Percentiles rank a stretch among this genome's conserved stretches.
These are phyloP conservation scores for Thielaviopsis euricoi DNA, from an alignment of 2,329 filamentous ascomycete species.

Conservation along the genomic window DNA sequence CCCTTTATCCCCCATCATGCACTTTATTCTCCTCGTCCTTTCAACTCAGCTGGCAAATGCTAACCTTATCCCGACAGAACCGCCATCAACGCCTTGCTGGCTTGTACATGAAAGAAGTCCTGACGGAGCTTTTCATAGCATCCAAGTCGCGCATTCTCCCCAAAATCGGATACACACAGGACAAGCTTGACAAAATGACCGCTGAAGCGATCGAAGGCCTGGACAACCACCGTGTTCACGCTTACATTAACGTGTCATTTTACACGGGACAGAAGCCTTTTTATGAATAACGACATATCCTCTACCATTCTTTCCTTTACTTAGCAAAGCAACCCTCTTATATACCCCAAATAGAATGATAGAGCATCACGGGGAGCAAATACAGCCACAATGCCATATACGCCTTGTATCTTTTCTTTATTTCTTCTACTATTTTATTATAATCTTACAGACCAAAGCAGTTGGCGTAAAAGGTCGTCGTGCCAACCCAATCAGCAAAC, in stretches of 20 bases:
- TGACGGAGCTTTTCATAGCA: conserved; percentile 24
- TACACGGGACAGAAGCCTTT: conserved; percentile 27
- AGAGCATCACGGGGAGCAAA: too few species aligned
- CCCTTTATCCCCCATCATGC: background rate
- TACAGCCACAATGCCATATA: too few species aligned
- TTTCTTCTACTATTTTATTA: background rate
- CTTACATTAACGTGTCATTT: conserved; percentile 27
- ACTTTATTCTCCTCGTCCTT: too few species aligned
- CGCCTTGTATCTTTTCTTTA: background rate
- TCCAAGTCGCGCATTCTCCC: conserved; percentile 27
- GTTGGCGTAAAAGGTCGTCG: conserved; percentile 55
- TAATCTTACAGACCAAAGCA: conserved; percentile 33
- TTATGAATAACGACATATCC: background rate
- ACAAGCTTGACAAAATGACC: conserved; percentile 14
- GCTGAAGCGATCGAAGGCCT: conserved; percentile 21
- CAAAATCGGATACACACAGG: conserved; percentile 19
- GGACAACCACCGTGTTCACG: conserved; percentile 22
- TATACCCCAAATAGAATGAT: too few species aligned
- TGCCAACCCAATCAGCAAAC: conserved; percentile 55
- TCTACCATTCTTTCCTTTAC: background rate
- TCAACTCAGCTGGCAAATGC: too few species aligned
- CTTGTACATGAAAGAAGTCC: conserved; percentile 26
- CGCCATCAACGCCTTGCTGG: conserved; percentile 23
- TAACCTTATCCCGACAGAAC: background rate
- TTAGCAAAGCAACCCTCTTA: background rate